Evolutionary conservation across 768 basidiomycete genomes (phyloP).

Genomic region (Mycena crocata): DNA sequence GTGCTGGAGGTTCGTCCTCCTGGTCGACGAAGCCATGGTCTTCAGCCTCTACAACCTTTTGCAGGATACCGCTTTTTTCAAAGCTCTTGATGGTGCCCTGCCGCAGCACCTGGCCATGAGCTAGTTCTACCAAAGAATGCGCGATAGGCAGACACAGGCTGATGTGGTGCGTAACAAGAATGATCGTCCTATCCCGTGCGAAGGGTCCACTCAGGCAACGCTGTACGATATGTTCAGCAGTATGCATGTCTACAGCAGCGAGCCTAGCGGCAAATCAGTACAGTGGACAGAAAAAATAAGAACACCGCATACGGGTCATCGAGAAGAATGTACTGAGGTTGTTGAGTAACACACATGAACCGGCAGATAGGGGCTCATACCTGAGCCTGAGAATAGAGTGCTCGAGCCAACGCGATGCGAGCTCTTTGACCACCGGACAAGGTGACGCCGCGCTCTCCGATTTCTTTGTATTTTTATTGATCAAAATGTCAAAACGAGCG

Average conservation of each 20-base stretch:
- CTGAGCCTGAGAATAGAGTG: conserved; percentile 79
- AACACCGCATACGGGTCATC: conserved; percentile 73
- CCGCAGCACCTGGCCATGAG: conserved; percentile 58
- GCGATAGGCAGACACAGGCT: conserved; percentile 77
- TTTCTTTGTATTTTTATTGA: no score
- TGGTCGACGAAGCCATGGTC: conserved; percentile 53
- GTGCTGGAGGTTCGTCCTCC: conserved; percentile 28
- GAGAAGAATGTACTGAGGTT: conserved; percentile 64
- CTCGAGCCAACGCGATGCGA: conserved; percentile 80
- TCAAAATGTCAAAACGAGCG: no score
- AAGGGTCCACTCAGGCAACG: conserved; percentile 73
- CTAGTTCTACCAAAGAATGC: conserved; percentile 73
- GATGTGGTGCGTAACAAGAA: conserved; percentile 89
- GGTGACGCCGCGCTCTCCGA: conserved; percentile 86
- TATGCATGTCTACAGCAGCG: conserved; percentile 83
- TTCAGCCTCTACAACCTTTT: conserved; percentile 57
- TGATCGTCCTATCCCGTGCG: conserved; percentile 73
- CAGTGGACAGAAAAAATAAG: conserved; percentile 24
- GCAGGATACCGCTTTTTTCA: conserved; percentile 53
- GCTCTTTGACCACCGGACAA: conserved; percentile 82
- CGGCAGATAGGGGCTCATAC: conserved; percentile 41
- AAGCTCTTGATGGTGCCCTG: conserved; percentile 65
- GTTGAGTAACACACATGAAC: conserved; percentile 6
- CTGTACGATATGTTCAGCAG: conserved; percentile 74
- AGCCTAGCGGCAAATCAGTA: conserved; percentile 53